phyloP scores from a whole-genome alignment of 2,329 filamentous ascomycete species.

The Claviceps pusilla region DNA sequence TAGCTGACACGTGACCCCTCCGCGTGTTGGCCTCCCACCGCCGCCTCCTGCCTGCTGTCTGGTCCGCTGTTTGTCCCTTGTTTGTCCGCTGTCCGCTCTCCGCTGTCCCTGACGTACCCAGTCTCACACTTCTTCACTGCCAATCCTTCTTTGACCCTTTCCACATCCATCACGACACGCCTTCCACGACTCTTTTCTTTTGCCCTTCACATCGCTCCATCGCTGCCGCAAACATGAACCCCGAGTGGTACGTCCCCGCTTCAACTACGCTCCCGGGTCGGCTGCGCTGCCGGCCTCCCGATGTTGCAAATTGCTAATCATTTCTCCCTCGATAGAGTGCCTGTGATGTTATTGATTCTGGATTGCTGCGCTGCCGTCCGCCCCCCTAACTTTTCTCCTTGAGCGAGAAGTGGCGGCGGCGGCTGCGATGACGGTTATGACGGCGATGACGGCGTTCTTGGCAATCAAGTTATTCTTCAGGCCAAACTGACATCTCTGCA shows the following conservation, averaged over 20 bases:
- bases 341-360: neutral
- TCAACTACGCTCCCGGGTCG: conserved; percentile 15
- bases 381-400: neutral
- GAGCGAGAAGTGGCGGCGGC: neutral
- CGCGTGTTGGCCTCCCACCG: conserved; percentile 9
- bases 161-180: conserved; percentile 13
- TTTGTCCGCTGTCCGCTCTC: conserved; percentile 5
- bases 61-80: neutral
- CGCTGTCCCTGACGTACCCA: conserved; percentile 20
- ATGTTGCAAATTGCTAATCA: conserved; percentile 7
- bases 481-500: conserved; percentile 11
- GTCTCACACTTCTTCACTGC: conserved; percentile 10
- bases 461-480: neutral
- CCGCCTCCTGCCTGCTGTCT: conserved; percentile 8
- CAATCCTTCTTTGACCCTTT: conserved; percentile 11
- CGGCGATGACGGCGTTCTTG: neutral
- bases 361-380: neutral
- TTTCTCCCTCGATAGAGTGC: conserved; percentile 1
- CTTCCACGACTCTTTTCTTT: conserved; percentile 3
- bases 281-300: conserved; percentile 12
- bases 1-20: conserved; percentile 14
- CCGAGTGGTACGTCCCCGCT: conserved; percentile 61
- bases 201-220: conserved; percentile 2
- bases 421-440: neutral
- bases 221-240: conserved; percentile 57